Percentiles rank a stretch among this genome's conserved stretches.
Conservation (phyloP, 2,329 filamentous ascomycete species). For the Paraphaeosphaeria sporulosa region DNA sequence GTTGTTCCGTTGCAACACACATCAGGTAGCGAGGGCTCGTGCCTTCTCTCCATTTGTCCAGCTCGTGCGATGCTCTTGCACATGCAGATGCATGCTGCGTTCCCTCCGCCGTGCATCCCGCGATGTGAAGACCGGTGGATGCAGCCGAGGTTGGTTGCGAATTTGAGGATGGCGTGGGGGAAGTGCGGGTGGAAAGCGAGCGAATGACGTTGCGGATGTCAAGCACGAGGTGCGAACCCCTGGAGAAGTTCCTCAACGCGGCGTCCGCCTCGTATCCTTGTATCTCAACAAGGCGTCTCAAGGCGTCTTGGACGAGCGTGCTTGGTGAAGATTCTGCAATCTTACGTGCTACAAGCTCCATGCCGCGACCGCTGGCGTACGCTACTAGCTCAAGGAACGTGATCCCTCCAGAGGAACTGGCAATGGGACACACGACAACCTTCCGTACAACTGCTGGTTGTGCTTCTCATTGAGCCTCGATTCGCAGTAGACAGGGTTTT, state of each 20-base stretch:
- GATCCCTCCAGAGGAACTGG: no score
- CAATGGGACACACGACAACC: no score
- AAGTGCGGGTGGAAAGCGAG: not conserved
- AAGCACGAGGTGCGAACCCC: slow-evolving; percentile 2
- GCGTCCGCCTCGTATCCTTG: not conserved
- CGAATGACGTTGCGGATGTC: not conserved
- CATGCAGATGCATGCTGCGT: not conserved
- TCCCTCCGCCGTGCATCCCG: not conserved
- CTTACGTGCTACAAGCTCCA: slow-evolving; percentile 7
- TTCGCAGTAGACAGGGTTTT: no score
- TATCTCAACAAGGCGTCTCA: slow-evolving; percentile 1
- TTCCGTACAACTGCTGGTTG: no score
- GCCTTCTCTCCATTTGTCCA: not conserved
- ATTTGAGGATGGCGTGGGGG: slow-evolving; percentile 2
- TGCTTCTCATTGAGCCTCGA: no score
- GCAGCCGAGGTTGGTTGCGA: not conserved
- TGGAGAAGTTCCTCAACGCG: not conserved
- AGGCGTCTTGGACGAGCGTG: slow-evolving; percentile 5
- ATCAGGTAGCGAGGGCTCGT: not conserved
- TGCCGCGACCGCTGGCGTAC: no score
- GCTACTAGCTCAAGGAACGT: no score
- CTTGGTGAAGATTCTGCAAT: not conserved
- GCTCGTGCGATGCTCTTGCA: not conserved
- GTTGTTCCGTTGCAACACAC: not conserved
- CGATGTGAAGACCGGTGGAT: not conserved